A percentile compares a stretch with the other conserved stretches of the same genome.
These are phyloP conservation scores for Wallemia mellicola DNA, from an alignment of 1,284 basidiomycete species.

Conservation along the genomic window DNA sequence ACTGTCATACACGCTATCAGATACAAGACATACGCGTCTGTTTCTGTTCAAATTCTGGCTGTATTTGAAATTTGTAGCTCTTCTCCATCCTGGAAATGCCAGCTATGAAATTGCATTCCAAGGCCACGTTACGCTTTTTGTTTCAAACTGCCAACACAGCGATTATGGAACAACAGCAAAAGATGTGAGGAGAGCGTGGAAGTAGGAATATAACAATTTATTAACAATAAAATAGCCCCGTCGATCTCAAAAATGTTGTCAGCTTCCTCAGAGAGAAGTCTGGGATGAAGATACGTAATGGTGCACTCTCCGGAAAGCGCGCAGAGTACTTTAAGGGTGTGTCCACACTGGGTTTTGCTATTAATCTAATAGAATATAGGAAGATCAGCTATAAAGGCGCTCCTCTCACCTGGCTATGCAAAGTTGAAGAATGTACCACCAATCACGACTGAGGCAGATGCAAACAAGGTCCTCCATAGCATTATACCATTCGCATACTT, in stretches of 20 bases:
- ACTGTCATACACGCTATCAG: too few species aligned
- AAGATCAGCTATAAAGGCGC: conserved; percentile 66
- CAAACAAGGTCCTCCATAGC: conserved; percentile 32
- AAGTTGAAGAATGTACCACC: conserved; percentile 63
- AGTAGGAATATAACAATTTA: neutral
- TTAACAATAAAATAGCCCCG: conserved; percentile 16
- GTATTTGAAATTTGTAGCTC: too few species aligned
- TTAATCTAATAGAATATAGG: conserved; percentile 21
- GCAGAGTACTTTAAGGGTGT: conserved; percentile 92
- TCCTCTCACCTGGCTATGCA: conserved; percentile 63
- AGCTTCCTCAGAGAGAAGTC: conserved; percentile 57
- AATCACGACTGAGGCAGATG: conserved; percentile 46
- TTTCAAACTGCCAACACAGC: neutral
- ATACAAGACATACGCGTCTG: too few species aligned
- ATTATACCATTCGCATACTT: conserved; percentile 34
- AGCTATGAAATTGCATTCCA: too few species aligned
- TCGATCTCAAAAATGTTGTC: conserved; percentile 44
- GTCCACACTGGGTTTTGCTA: conserved; percentile 9
- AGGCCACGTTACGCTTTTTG: neutral
- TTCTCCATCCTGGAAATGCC: too few species aligned
- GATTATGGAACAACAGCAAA: neutral
- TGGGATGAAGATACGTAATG: conserved; percentile 64
- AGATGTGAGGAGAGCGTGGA: neutral
- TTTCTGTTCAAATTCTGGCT: too few species aligned
- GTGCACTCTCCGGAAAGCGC: conserved; percentile 75